Evolutionary conservation across 2,329 filamentous ascomycete species (phyloP), one percentile per base, ranked within the genome.

Genomic region (Leptographium radiaticola): DNA sequence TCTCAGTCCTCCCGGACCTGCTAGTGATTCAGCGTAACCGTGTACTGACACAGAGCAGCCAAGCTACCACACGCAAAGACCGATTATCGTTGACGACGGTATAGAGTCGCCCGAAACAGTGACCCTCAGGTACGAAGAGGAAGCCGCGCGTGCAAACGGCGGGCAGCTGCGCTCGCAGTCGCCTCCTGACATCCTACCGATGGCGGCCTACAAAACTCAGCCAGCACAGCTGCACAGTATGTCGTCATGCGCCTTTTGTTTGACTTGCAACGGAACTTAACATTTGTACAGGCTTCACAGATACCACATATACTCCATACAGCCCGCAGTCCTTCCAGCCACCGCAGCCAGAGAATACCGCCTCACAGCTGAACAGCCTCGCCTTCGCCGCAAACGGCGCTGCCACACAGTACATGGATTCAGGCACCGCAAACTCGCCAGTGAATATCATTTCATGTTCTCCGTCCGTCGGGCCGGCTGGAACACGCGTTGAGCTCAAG

Each of bases 171-270:
- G 68, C 63, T 72, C 74, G 75, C 80, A 75, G 70, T 80, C 72
- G 71, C 74, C 76, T 66, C 74, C 67, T 67, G 68, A 71, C 67
- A 68, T 82, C 64, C 72, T 87, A 71, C 82, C 85, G 70, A 90
- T 90, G 86, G 85, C 87, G 69, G 84, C 84, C 71, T 90, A 89
- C 76, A 95, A 94, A 71, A 71, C 81, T 56, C 81, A 86, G 68
- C 76, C 83, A 70, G 76, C 84, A 68, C 85, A 84, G 68, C 79
- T 90, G 73, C 86, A 91, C 71, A 86, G 89, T 94, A 75, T 73
- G 88, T 83, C 12, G 2, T 34, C 10, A 9, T 56, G 30, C 18
- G 7, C 30, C 1, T 10, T 2, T 16, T 8, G 7, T 25, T 12
- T 2, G 18, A 25, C n/a, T 18, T 11, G 18, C 7, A 15, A 31